Base-by-base conservation (phyloP, 2,329 filamentous ascomycete genomes). In the Penicillium sp. region DNA sequence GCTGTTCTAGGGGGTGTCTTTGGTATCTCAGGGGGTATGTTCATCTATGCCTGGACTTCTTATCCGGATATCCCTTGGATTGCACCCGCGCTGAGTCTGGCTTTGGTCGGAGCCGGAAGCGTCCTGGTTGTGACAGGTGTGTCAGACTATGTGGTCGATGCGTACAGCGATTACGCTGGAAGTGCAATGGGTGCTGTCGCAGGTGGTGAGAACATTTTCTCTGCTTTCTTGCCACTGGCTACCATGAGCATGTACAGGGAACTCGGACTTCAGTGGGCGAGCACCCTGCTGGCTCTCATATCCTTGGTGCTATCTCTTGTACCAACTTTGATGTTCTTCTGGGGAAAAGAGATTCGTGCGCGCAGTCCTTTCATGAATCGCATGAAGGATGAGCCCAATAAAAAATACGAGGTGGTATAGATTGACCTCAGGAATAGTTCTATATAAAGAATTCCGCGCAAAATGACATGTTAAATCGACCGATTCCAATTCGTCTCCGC, bases 81-180 rank as follows among this genome's bases (percentile, higher is more conserved):
- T 21, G 66, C 65, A 0, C 67, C 67, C 0, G 55, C 60, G 1
- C 55, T 63, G 2, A 63, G 61, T 1, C 40, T 72, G 1, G 69
- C 59, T 5, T 63, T 74, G 48, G 69, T 74, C 4, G 75, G 75
- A 0, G 59, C 71, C 29, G 72, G 67, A n/a, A 75, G 74, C 1
- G 69, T 70, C 3, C 61, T 69, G 5, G 77, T 77, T 9, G 70
- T 75, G 47, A 67, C 79, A 24, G 75, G 75, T 16, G 76, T 75
- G 6, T 69, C 75, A 3, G 78, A 80, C 65, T 78, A 78, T 49
- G 66, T 77, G 13, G 72, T 72, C 8, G 76, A 80, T 58, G 73
- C 77, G 0, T 81, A 80, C 53, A 72, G 73, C 5, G 67, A 74
- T n/a, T 77, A 76, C 54, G 76, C 78, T 16, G 76, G 72, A 0